Base-by-base conservation (phyloP, 805 yeast species). In the Kluyveromyces dobzhanskii region DNA sequence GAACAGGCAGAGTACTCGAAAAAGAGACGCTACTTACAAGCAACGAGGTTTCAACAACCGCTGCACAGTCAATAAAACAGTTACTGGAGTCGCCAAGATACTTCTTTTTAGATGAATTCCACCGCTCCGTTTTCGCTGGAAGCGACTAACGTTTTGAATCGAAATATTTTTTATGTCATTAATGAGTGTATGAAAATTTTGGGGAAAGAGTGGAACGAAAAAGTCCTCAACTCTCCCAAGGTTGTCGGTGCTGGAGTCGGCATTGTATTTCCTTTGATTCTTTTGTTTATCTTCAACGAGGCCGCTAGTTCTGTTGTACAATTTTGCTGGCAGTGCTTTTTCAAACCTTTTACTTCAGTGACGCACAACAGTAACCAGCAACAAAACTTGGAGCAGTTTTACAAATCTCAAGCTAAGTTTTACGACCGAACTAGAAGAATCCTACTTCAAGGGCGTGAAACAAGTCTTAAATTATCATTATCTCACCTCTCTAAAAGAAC, bases 341-440 rank as follows among this genome's bases (percentile, higher is more conserved):
- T 61, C 24, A 60, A 59, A 30, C 65, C 66, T 5, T 51, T 61
- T 30, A 53, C 50, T 31, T 29, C 38, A 16, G 38, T 26, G 25
- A 31, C 44, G 17, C 38, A 34, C 14, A 33, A 38, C 12, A 41
- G 51, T 17, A 48, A 53, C 39, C 64, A 61, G 39, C 64, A 57
- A 40, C 49, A 45, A 32, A 58, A 59, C 37, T 36, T 61, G 31
- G 94, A 85, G 57, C 63, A 70, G 18, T 84, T 84, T 56, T 84
- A 84, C 62, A 73, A 75, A 50, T 75, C 76, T 33, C 94, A 85
- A 61, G 94, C 94, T 8, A 74, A 72, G 40, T 70, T 85, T 32
- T 84, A 84, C 56, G 94, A 84, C 55, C 60, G 74, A 32, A 84
- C 94, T 3, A 74, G 94, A 53, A 66, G 70, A 34, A 62, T 70